These are phyloP conservation scores for Spathaspora girioi DNA, from an alignment of 805 yeast species.

Conservation along the genomic window DNA sequence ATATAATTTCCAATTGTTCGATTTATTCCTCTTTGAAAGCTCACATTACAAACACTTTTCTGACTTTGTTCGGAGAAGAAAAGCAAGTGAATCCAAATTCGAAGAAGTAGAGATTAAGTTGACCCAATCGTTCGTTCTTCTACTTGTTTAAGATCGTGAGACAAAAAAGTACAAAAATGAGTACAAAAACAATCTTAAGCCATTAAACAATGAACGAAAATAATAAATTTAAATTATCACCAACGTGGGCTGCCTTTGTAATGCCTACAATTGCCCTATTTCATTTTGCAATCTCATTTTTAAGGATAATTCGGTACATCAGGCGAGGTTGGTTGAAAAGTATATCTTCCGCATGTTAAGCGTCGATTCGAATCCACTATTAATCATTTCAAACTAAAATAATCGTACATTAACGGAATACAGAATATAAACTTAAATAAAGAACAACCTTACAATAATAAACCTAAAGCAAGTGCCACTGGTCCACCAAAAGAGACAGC, in stretches of 20 bases:
- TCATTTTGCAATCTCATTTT: not conserved
- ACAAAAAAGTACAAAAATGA: no score
- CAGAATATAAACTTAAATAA: not conserved
- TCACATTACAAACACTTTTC: no score
- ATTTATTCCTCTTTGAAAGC: no score
- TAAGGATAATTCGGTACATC: not conserved
- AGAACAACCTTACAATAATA: conserved; percentile 6
- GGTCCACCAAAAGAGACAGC: conserved; percentile 9
- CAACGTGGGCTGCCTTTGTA: not conserved
- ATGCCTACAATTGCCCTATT: not conserved
- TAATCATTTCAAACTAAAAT: not conserved
- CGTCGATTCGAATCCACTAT: not conserved
- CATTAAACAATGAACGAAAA: not conserved
- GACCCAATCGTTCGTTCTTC: no score
- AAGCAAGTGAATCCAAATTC: no score
- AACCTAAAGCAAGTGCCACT: conserved; percentile 8
- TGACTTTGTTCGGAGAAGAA: no score
- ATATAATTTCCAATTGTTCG: no score
- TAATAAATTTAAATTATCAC: not conserved
- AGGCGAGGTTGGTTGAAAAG: no score
- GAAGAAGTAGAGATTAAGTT: no score
- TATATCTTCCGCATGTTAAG: not conserved
- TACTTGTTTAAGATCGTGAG: no score
- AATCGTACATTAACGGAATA: not conserved
- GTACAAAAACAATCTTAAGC: not conserved